Evolutionary conservation across 2,329 filamentous ascomycete species (phyloP), one percentile per base, ranked within the genome.

Genomic region (Colletotrichum cuscutae): DNA sequence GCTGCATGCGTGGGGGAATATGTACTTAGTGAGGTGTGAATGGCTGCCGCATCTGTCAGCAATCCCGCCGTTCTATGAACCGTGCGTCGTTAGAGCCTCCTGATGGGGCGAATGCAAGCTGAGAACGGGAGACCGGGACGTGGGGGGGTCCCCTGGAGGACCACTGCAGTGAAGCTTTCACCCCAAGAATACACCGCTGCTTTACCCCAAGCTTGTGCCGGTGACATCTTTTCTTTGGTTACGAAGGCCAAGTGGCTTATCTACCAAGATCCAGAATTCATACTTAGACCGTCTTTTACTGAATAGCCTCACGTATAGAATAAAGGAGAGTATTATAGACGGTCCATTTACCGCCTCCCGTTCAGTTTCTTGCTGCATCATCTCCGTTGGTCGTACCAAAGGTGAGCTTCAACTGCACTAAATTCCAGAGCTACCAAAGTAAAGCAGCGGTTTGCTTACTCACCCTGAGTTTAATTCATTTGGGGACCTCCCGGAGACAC

Each of bases 401-500:
- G 42, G 42, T 1, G 8, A 22, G 42, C 19, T 49, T n/a, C 22
- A 22, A 2, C 22, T 15, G 37, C 15, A 42, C 49, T 37, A 8
- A 13, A 15, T 49, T 37, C 57, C 19, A 49, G 35, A 6, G 52
- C 35, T 15, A 26, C 49, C 52, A 53, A 15, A 56, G 69, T 72
- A 65, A 73, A 71, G 71, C 71, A 49, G 71, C 71, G 71, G 61
- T 57, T 71, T 73, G 56, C 71, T 73, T 73, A 73, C 67, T 72
- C 66, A 65, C 54, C 62, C 60, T 37, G 61, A 73, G 66, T 71
- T 61, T 61, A 71, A 56, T 71, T 60, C 60, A 57, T 62, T 71
- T 56, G 67, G 71, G 66, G 46, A 65, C 26, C 56, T 46, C 49
- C 56, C 59, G 54, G 56, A 35, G 11, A 12, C 62, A 57, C 32